phyloP scores from a whole-genome alignment of 495 filamentous ascomycete species.

The Tuber brumale region DNA sequence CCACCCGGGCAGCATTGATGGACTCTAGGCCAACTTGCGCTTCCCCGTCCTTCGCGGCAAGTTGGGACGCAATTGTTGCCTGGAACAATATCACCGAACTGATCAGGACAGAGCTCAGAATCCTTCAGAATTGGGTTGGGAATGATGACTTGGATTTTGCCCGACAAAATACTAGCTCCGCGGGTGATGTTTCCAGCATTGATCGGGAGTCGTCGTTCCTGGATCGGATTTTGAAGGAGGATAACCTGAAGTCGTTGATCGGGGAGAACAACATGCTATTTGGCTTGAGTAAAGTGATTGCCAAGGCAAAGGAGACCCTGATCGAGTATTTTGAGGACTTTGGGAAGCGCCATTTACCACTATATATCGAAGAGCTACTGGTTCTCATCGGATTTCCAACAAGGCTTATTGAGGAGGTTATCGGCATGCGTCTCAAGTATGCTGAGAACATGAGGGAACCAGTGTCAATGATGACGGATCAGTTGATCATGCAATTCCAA shows the following conservation, averaged over 20 bases:
- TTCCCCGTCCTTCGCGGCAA: slow-evolving; percentile 67
- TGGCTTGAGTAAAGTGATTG: slow-evolving; percentile 72
- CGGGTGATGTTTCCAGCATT: slow-evolving; percentile 58
- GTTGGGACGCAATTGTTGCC: slow-evolving; percentile 77
- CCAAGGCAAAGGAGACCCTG: slow-evolving; percentile 85
- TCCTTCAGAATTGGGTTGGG: slow-evolving; percentile 91
- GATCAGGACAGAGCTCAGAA: slow-evolving; percentile 87
- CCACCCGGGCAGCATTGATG: slow-evolving; percentile 67
- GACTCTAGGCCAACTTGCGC: slow-evolving; percentile 62
- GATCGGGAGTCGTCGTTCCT: slow-evolving; percentile 86
- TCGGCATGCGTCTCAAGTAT: slow-evolving; percentile 83
- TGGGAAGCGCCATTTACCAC: slow-evolving; percentile 82
- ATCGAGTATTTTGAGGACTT: slow-evolving; percentile 82
- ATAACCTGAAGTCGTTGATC: slow-evolving; percentile 84
- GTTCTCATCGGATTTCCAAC: slow-evolving; percentile 96
- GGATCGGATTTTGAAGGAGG: slow-evolving; percentile 96
- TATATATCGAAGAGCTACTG: slow-evolving; percentile 93
- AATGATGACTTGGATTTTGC: slow-evolving; percentile 91
- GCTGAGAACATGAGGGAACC: slow-evolving; percentile 90
- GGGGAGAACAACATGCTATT: slow-evolving; percentile 80
- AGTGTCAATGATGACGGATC: slow-evolving; percentile 73
- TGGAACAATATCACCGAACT: slow-evolving; percentile 98
- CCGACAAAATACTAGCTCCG: slow-evolving; percentile 49
- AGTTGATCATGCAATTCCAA: slow-evolving; percentile 95
- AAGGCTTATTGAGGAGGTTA: slow-evolving; percentile 91